These are phyloP conservation scores for Paramecium pentaurelia DNA, from an alignment of 73 alveolate genomes.

Conservation along the genomic window DNA sequence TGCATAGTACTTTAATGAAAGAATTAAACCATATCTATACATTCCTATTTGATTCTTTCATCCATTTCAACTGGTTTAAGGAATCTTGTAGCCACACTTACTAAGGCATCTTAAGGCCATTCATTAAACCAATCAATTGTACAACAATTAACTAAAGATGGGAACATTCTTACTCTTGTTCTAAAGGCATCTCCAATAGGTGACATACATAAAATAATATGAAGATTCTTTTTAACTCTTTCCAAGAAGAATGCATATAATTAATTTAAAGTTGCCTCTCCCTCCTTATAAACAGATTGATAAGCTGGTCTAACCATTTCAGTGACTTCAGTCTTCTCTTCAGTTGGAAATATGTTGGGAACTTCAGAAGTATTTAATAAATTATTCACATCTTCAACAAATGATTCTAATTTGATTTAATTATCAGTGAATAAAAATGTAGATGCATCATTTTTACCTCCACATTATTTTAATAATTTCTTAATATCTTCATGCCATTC, in stretches of 20 bases:
- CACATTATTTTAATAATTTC: conserved; percentile 68
- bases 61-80: conserved; percentile 60
- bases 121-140: conserved; percentile 99
- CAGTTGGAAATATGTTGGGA: conserved; percentile 88
- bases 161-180: conserved; percentile 97
- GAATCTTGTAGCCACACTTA: conserved; percentile 63
- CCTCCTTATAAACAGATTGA: conserved; percentile 69
- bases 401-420: conserved; percentile 72
- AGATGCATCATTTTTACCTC: conserved; percentile 65
- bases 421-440: conserved; percentile 81
- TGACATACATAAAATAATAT: conserved; percentile 91
- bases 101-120: conserved; percentile 94
- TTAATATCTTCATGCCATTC: conserved; percentile 84
- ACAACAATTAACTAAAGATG: conserved; percentile 97
- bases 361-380: conserved; percentile 95
- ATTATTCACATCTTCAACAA: conserved; percentile 85
- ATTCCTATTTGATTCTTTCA: conserved; percentile 56
- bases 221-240: conserved; percentile 93
- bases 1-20: conserved; percentile 88
- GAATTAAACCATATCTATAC: conserved; percentile 67
- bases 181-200: conserved; percentile 96
- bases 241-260: conserved; percentile 75
- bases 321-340: conserved; percentile 88
- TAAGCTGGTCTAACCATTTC: conserved; percentile 72
- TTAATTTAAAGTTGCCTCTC: conserved; percentile 62